Conservation (phyloP, 192 early-diverging fungal species). For the Neocallimastix lanati region DNA sequence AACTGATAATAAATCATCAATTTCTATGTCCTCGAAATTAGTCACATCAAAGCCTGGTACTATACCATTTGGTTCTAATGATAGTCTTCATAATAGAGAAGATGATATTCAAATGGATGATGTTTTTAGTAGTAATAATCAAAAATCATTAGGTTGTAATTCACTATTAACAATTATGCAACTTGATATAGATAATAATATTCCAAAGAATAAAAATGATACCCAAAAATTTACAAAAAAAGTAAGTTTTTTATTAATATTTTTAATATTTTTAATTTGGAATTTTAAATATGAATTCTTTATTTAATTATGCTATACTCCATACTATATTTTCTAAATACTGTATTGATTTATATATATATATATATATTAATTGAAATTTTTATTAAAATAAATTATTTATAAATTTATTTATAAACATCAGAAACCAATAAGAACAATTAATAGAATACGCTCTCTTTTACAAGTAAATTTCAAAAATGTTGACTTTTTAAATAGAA, state of each 20-base stretch:
- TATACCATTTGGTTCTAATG: not conserved
- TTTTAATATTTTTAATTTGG: too few relatives aligned
- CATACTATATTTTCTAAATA: too few relatives aligned
- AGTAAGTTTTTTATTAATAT: not conserved
- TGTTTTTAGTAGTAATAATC: not conserved
- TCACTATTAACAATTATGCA: not conserved
- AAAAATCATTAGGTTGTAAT: not conserved
- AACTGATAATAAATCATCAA: not conserved
- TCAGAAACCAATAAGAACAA: not conserved
- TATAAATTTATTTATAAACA: not conserved
- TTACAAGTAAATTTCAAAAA: not conserved
- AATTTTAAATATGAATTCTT: too few relatives aligned
- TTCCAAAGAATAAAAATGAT: not conserved
- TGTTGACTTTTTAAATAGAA: too few relatives aligned
- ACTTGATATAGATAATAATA: not conserved
- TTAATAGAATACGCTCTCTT: not conserved
- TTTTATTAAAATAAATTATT: too few relatives aligned
- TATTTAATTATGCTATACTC: too few relatives aligned
- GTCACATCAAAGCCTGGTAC: not conserved
- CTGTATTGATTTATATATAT: too few relatives aligned
- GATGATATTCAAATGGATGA: not conserved
- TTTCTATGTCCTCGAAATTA: not conserved
- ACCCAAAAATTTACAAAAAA: not conserved
- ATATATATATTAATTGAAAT: too few relatives aligned
- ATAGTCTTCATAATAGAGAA: not conserved